Conservation (phyloP, 1,139 yeast species). For the Saccharomyces hybrid region DNA sequence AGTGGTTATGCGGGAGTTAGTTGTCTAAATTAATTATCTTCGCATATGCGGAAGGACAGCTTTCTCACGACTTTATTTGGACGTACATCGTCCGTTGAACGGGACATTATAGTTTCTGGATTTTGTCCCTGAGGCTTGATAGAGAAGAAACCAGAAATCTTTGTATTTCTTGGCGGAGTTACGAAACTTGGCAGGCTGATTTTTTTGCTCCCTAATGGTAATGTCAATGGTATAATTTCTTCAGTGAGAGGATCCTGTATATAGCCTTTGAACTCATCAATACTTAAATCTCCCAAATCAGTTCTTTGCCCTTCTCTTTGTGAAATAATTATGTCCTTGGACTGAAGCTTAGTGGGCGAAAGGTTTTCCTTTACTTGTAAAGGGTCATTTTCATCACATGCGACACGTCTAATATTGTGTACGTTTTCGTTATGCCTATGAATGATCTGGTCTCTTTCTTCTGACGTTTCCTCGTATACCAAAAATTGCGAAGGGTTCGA, state of each 20-base stretch:
- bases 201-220: conserved; percentile 12
- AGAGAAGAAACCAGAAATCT: conserved; percentile 13
- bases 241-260: conserved; percentile 11
- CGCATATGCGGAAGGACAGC: conserved; percentile 14
- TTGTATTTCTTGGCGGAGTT: conserved; percentile 21
- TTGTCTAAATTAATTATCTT: conserved; percentile 3
- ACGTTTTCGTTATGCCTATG: conserved; percentile 11
- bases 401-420: background rate
- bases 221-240: conserved; percentile 10
- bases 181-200: conserved; percentile 15
- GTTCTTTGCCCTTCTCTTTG: conserved; percentile 1
- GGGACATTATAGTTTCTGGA: conserved; percentile 4
- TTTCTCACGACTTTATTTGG: conserved; percentile 18
- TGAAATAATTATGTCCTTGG: background rate
- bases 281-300: conserved; percentile 16
- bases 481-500: conserved; percentile 8
- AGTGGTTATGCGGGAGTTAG: background rate
- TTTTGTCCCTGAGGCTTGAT: background rate
- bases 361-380: conserved; percentile 16
- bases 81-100: conserved; percentile 21
- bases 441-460: conserved; percentile 14
- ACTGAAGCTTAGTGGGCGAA: conserved; percentile 10
- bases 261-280: conserved; percentile 16
- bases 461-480: conserved; percentile 19
- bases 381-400: conserved; percentile 17